Percentiles rank a stretch among this genome's conserved stretches.
Conservation (phyloP, 805 yeast genomes). For the Pichia eremophila region DNA sequence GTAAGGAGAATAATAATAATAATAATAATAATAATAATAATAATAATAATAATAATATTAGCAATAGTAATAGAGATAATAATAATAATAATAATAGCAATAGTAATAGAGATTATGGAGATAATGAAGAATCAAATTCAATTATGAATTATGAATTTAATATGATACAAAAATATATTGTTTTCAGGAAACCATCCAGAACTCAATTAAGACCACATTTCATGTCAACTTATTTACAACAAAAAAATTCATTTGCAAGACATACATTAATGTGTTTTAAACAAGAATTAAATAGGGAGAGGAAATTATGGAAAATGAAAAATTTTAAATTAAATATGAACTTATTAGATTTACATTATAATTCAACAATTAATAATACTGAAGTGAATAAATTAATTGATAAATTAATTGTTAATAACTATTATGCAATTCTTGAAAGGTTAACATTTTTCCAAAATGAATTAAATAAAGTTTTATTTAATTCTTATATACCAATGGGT, state of each 20-base stretch:
- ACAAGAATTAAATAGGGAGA: neutral
- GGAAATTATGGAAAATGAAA: slow-evolving; percentile 2
- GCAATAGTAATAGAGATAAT: no score
- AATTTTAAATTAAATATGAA: neutral
- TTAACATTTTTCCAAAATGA: slow-evolving; percentile 8
- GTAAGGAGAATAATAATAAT: no score
- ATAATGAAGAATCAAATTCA: neutral
- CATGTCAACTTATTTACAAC: neutral
- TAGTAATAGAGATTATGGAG: neutral
- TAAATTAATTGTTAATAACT: slow-evolving; percentile 1
- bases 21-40: no score
- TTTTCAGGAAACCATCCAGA: slow-evolving; percentile 6
- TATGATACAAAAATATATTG: neutral
- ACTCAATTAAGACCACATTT: neutral
- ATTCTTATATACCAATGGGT: slow-evolving; percentile 8
- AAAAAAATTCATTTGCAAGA: neutral
- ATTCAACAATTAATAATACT: neutral
- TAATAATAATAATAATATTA: no score
- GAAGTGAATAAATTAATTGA: neutral
- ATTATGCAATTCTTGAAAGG: slow-evolving; percentile 11
- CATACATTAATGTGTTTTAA: neutral
- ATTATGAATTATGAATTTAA: neutral
- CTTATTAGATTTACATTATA: neutral
- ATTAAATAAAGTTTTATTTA: slow-evolving; percentile 7
- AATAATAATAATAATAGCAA: no score